Evolutionary conservation across 163 green algal species (phyloP), one percentile per base, ranked within the genome.

Genomic region (Volvox carteri): DNA sequence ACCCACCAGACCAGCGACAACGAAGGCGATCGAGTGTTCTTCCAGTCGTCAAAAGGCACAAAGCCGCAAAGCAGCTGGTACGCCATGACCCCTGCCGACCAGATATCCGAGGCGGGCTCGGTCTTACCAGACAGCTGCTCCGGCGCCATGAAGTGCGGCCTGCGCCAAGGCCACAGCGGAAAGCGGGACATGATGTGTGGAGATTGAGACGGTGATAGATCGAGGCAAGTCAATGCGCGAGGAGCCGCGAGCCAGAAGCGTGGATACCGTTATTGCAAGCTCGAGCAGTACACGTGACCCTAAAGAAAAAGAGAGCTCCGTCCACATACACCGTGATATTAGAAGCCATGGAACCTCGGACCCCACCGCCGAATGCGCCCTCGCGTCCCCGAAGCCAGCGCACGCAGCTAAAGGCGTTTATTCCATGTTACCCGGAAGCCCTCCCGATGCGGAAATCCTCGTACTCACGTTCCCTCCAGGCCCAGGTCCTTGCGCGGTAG

Each of bases 21-120:
- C 0, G 95, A 91, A 1, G 96, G 96, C 19, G 92, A 90, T 33
- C 92, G 28, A 1, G 91, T 91, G 90, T 97, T 96, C 62, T 93
- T 91, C 39, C 81, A 90, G 92, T 99, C 97, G 90, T 99, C 95
- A 90, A 98, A 99, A 4, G 97, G 97, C 65, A 99, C 93, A 74
- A 62, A 77, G 6, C 94, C 96, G 1, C 86, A 95, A 50, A 99
- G 93, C 78, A 99, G 95, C 93, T 99, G 97, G 93, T 97, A 98
- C 0, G 94, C 91, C 96, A 99, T 98, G 9, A 99, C 93, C 1
- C 97, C 97, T 3, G 96, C 95, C 11, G 96, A 78, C 96, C 96
- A 99, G 35, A 98, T 92, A 58, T 99, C 97, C 18, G 94, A 95
- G 30, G 93, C 91, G 14, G 97, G 96, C 62, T 92, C 95, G 23